Evolutionary conservation across 768 basidiomycete genomes (phyloP).

Genomic region (Macrolepiota albuminosa): DNA sequence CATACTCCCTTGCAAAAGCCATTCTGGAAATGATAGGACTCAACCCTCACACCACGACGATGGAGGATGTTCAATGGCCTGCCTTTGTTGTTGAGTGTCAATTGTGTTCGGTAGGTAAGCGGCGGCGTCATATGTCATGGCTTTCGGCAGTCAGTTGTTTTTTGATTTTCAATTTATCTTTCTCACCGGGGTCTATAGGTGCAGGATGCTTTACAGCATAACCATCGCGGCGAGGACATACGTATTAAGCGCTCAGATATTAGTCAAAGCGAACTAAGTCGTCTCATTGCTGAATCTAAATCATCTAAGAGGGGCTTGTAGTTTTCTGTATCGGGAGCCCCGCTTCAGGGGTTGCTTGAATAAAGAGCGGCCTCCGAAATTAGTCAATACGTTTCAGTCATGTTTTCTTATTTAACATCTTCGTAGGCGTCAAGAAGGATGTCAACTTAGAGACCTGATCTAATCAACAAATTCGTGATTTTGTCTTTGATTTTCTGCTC

Average conservation of each 20-base stretch:
- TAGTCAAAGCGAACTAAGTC: too few species aligned
- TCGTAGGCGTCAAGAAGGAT: not conserved
- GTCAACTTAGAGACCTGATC: not conserved
- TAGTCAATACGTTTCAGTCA: not conserved
- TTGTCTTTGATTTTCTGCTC: too few species aligned
- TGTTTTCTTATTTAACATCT: too few species aligned
- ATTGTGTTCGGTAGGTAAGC: not conserved
- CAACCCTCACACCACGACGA: not conserved
- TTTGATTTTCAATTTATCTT: not conserved
- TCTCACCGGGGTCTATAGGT: not conserved
- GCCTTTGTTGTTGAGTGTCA: slow-evolving; percentile 1
- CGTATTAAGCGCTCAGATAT: too few species aligned
- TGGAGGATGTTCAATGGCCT: not conserved
- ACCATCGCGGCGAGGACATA: not conserved
- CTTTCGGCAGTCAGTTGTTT: not conserved
- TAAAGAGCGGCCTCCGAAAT: not conserved
- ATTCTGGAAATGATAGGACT: slow-evolving; percentile 6
- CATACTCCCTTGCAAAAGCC: not conserved
- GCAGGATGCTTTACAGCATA: not conserved
- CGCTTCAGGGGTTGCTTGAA: not conserved
- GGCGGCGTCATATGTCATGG: slow-evolving; percentile 9
- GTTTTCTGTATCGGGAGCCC: not conserved
- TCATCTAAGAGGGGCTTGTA: too few species aligned
- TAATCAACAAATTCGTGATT: not conserved
- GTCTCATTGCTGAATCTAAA: too few species aligned